These are phyloP conservation scores for Exsudoporus frostii DNA, from an alignment of 768 basidiomycete genomes.

Conservation along the genomic window DNA sequence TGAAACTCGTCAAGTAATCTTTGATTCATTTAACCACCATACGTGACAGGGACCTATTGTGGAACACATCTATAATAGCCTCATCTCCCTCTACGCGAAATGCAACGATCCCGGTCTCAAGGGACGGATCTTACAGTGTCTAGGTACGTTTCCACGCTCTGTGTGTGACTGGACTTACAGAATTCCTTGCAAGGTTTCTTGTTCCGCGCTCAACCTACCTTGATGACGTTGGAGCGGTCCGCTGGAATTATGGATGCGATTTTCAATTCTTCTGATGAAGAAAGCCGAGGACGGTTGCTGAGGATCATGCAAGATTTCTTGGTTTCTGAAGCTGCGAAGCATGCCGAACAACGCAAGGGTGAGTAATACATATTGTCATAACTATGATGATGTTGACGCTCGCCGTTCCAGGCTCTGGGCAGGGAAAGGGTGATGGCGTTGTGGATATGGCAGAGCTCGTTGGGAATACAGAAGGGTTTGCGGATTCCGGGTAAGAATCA, in stretches of 20 bases:
- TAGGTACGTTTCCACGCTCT: constrained; percentile 51
- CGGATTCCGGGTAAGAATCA: constrained; percentile 84
- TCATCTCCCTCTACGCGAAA: constrained; percentile 72
- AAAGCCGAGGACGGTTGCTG: constrained; percentile 68
- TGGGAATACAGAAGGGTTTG: constrained; percentile 92
- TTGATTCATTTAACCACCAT: constrained; percentile 1
- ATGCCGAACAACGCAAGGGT: constrained; percentile 71
- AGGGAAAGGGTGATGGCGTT: constrained; percentile 33
- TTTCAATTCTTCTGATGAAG: constrained; percentile 71
- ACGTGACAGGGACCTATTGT: constrained; percentile 58
- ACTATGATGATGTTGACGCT: background rate
- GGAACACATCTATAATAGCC: constrained; percentile 76
- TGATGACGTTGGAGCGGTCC: constrained; percentile 83
- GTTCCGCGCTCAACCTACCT: constrained; percentile 85
- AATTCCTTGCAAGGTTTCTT: constrained; percentile 62
- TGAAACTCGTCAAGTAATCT: background rate
- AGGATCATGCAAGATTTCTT: constrained; percentile 93
- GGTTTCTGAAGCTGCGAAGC: constrained; percentile 76
- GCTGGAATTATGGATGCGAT: constrained; percentile 86
- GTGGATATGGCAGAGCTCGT: constrained; percentile 93
- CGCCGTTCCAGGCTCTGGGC: constrained; percentile 9
- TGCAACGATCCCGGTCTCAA: constrained; percentile 56
- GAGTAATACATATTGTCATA: background rate
- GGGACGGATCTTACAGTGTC: constrained; percentile 76
- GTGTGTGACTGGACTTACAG: background rate